Conservation (phyloP, 83 land plant genomes). For the Diphasiastrum complanatum region DNA sequence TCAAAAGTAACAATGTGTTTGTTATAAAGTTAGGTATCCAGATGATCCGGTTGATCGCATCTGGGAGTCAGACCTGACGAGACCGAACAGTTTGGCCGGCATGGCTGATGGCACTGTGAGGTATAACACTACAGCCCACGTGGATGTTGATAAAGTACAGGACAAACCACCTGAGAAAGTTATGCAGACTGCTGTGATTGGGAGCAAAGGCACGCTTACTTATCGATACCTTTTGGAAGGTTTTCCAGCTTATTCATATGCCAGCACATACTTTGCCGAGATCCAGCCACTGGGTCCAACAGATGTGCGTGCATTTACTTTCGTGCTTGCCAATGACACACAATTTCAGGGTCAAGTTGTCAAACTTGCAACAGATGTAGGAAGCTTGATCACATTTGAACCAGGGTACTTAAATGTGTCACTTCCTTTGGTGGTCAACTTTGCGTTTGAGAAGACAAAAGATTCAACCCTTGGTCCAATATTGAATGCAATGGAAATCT, state of each 20-base stretch:
- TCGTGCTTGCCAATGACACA: slow-evolving; percentile 34
- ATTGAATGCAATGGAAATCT: slow-evolving; percentile 70
- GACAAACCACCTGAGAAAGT: slow-evolving; percentile 64
- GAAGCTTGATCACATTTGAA: slow-evolving; percentile 50
- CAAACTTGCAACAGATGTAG: slow-evolving; percentile 62
- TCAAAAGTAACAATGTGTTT: neutral
- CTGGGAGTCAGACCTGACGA: slow-evolving; percentile 66
- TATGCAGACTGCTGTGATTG: slow-evolving; percentile 83
- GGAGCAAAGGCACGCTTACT: slow-evolving; percentile 50
- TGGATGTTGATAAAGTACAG: slow-evolving; percentile 24
- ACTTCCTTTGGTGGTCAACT: slow-evolving; percentile 50
- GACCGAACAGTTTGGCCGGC: slow-evolving; percentile 55
- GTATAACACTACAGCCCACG: slow-evolving; percentile 38
- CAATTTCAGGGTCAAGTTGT: slow-evolving; percentile 33
- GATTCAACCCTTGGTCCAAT: slow-evolving; percentile 62
- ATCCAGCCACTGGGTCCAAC: slow-evolving; percentile 49
- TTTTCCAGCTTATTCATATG: slow-evolving; percentile 66
- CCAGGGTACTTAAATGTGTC: slow-evolving; percentile 56
- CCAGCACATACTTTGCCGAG: slow-evolving; percentile 65
- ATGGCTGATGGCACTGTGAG: slow-evolving; percentile 52
- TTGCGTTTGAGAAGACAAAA: slow-evolving; percentile 38
- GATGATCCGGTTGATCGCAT: slow-evolving; percentile 83
- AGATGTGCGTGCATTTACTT: slow-evolving; percentile 54
- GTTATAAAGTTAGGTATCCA: slow-evolving; percentile 50
- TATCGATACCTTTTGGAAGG: slow-evolving; percentile 55